Percentiles rank a stretch among this genome's conserved stretches.
These are phyloP conservation scores for Colletotrichum agaves DNA, from an alignment of 2,329 filamentous ascomycete genomes.

Conservation along the genomic window DNA sequence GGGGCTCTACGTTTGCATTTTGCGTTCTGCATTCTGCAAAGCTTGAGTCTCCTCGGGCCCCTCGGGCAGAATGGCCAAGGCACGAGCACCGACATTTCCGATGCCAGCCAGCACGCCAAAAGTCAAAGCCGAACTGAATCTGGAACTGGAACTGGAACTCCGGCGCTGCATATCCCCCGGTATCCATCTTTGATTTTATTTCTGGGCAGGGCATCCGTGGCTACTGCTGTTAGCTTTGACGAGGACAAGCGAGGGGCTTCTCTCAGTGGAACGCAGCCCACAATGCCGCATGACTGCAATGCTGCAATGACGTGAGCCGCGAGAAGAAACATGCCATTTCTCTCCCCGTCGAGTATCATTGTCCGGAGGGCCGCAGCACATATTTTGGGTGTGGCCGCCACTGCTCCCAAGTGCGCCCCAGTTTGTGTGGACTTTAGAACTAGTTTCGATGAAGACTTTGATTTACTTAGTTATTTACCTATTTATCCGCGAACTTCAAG, in stretches of 20 bases:
- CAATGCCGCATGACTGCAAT: constrained; percentile 7
- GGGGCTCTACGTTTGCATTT: background rate
- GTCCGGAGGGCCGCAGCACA: background rate
- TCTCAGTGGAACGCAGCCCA: constrained; percentile 2
- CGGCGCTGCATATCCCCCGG: constrained; percentile 14
- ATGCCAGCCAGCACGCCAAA: background rate
- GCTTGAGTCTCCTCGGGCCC: background rate
- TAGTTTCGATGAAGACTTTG: too few relatives aligned
- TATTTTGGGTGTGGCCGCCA: constrained; percentile 5
- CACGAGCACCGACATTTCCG: constrained; percentile 18
- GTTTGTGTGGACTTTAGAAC: too few relatives aligned
- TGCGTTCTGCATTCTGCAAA: background rate
- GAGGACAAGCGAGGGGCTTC: too few relatives aligned
- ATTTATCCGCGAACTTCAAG: too few relatives aligned
- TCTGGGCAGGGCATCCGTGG: constrained; percentile 3
- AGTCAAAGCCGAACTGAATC: background rate
- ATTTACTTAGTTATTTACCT: too few relatives aligned
- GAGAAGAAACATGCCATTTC: constrained; percentile 32
- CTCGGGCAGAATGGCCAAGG: constrained; percentile 16
- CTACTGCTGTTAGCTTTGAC: too few relatives aligned
- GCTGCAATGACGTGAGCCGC: constrained; percentile 33
- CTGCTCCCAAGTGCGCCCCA: too few relatives aligned
- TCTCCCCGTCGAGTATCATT: background rate
- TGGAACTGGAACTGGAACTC: background rate
- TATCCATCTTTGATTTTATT: constrained; percentile 2